A percentile compares a stretch with the other conserved stretches of the same genome.
Conservation (phyloP, 495 filamentous ascomycete species). For the Daldinia childiae region DNA sequence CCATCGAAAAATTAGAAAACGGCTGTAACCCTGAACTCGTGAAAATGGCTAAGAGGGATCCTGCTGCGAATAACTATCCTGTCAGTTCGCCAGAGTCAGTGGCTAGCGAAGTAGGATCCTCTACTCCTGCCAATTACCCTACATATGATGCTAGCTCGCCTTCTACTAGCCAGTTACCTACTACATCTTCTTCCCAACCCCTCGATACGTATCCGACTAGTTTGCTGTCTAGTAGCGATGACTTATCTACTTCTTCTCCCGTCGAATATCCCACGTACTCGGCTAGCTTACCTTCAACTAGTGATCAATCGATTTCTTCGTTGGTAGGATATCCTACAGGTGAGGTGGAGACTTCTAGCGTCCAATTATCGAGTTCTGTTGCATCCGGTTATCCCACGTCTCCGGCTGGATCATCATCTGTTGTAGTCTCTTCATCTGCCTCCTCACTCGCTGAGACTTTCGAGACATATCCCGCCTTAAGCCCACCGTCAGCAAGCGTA, state of each 20-base stretch:
- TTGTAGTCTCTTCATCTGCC: constrained; percentile 4
- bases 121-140: constrained; percentile 15
- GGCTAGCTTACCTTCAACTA: constrained; percentile 16
- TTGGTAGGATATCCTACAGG: constrained; percentile 7
- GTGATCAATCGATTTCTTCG: constrained; percentile 10
- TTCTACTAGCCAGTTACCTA: constrained; percentile 1
- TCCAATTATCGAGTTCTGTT: constrained; percentile 1
- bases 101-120: constrained; percentile 7
- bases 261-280: constrained; percentile 18
- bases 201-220: constrained; percentile 18
- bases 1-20: constrained; percentile 40
- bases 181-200: neutral
- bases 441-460: constrained; percentile 13
- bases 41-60: constrained; percentile 24
- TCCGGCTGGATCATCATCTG: constrained; percentile 12
- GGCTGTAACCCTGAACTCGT: constrained; percentile 24
- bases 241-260: constrained; percentile 19
- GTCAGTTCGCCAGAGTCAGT: constrained; percentile 10
- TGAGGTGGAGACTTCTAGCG: constrained; percentile 1
- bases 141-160: constrained; percentile 19
- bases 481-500: constrained; percentile 10
- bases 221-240: constrained; percentile 14
- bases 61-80: constrained; percentile 17
- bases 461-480: constrained; percentile 17
- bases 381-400: constrained; percentile 3